Evolutionary conservation across 805 yeast species (phyloP).

Genomic region (Starmera amethionina): DNA sequence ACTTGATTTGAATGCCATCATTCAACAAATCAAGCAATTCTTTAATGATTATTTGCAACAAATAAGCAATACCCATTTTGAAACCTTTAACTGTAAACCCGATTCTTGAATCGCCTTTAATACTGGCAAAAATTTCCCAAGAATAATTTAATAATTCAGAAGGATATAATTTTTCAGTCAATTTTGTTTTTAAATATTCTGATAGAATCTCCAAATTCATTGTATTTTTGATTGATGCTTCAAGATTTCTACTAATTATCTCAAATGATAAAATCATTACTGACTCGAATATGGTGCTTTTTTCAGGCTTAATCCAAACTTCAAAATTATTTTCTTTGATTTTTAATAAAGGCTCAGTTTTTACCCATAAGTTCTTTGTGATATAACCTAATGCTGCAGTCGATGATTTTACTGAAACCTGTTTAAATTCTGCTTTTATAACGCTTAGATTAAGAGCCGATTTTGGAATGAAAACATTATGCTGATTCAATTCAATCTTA

Average conservation of each 20-base stretch:
- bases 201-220: slow-evolving; percentile 45
- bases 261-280: slow-evolving; percentile 37
- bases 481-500: slow-evolving; percentile 2
- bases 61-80: slow-evolving; percentile 24
- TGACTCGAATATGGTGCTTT: slow-evolving; percentile 15
- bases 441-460: slow-evolving; percentile 19
- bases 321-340: slow-evolving; percentile 28
- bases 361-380: slow-evolving; percentile 19
- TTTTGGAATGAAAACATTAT: slow-evolving; percentile 27
- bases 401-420: slow-evolving; percentile 18
- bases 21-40: slow-evolving; percentile 20
- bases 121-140: slow-evolving; percentile 47
- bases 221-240: slow-evolving; percentile 27
- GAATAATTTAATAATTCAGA: slow-evolving; percentile 44
- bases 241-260: slow-evolving; percentile 22
- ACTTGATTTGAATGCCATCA: slow-evolving; percentile 6
- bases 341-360: slow-evolving; percentile 26
- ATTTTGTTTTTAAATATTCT: slow-evolving; percentile 32
- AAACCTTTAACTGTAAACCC: slow-evolving; percentile 47
- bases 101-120: slow-evolving; percentile 44
- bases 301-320: slow-evolving; percentile 41
- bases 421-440: slow-evolving; percentile 16
- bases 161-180: slow-evolving; percentile 38
- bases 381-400: slow-evolving; percentile 23
- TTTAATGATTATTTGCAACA: slow-evolving; percentile 25